Evolutionary conservation across 2,329 filamentous ascomycete species (phyloP).

Genomic region (Coniochaeta hoffmannii): DNA sequence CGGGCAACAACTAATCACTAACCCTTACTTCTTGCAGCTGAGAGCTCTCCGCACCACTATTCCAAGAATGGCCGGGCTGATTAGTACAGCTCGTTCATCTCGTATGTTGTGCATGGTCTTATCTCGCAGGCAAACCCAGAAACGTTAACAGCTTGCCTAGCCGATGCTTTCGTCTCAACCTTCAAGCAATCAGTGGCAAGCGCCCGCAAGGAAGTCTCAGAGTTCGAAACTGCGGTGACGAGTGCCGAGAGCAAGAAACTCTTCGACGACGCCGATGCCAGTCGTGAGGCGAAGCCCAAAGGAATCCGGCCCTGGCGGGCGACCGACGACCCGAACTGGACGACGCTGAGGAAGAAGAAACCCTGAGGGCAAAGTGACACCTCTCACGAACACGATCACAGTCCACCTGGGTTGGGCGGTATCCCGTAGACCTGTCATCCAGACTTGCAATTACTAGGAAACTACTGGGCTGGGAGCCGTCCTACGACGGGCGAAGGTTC

Average conservation of each 20-base stretch:
- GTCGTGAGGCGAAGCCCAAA: conserved; percentile 44
- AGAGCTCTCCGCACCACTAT: conserved; percentile 40
- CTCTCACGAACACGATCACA: too few relatives aligned
- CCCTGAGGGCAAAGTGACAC: neutral
- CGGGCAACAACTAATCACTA: conserved; percentile 5
- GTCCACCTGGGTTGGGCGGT: too few relatives aligned
- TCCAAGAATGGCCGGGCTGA: conserved; percentile 42
- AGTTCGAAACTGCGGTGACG: conserved; percentile 39
- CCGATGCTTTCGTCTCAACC: conserved; percentile 37
- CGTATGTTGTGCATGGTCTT: conserved; percentile 29
- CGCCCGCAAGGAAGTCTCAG: conserved; percentile 42
- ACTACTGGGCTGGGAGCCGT: too few relatives aligned
- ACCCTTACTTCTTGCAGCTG: conserved; percentile 25
- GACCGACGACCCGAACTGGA: conserved; percentile 53
- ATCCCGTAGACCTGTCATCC: too few relatives aligned
- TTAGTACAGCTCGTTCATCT: conserved; percentile 39
- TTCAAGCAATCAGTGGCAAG: conserved; percentile 40
- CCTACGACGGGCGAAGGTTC: too few relatives aligned
- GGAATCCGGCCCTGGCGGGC: conserved; percentile 54
- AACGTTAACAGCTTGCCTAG: conserved; percentile 26
- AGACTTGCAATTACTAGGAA: too few relatives aligned
- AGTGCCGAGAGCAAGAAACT: conserved; percentile 40
- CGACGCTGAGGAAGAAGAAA: conserved; percentile 16
- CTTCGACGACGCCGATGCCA: conserved; percentile 44
- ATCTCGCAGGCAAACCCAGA: neutral